These are phyloP conservation scores for Cystofilobasidium macerans DNA, from an alignment of 768 basidiomycete genomes.

Conservation along the genomic window DNA sequence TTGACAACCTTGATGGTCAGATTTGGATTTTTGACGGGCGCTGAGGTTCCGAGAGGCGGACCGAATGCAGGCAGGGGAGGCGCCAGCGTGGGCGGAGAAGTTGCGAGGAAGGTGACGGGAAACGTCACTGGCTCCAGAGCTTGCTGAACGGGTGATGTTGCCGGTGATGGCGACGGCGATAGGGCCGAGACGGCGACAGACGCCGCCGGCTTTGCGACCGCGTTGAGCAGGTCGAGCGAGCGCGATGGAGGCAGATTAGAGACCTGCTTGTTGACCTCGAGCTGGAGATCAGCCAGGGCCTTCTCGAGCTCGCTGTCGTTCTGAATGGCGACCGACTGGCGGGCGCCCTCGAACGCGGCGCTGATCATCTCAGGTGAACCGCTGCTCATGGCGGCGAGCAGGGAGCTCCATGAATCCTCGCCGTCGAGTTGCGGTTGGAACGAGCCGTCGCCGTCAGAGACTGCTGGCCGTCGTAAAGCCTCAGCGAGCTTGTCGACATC, in stretches of 20 bases:
- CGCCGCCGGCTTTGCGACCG: too few relatives aligned
- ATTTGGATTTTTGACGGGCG: slow-evolving; percentile 1
- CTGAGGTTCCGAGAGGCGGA: too few relatives aligned
- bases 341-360: slow-evolving; percentile 3
- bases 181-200: neutral
- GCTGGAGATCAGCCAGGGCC: slow-evolving; percentile 7
- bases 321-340: neutral
- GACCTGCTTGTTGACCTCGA: slow-evolving; percentile 7
- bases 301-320: slow-evolving; percentile 7
- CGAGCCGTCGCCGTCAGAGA: neutral
- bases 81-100: too few relatives aligned
- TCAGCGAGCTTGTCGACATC: neutral
- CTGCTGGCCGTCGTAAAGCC: neutral
- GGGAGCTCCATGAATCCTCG: slow-evolving; percentile 7
- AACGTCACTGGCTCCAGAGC: too few relatives aligned
- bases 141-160: too few relatives aligned
- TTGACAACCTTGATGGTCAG: neutral
- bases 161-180: neutral
- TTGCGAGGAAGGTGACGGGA: too few relatives aligned
- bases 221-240: neutral
- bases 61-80: too few relatives aligned
- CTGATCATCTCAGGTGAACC: neutral
- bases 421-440: neutral
- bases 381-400: slow-evolving; percentile 2
- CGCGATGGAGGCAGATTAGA: neutral